These are phyloP conservation scores for Neurospora intermedia DNA, from an alignment of 495 filamentous ascomycete species.

Conservation along the genomic window DNA sequence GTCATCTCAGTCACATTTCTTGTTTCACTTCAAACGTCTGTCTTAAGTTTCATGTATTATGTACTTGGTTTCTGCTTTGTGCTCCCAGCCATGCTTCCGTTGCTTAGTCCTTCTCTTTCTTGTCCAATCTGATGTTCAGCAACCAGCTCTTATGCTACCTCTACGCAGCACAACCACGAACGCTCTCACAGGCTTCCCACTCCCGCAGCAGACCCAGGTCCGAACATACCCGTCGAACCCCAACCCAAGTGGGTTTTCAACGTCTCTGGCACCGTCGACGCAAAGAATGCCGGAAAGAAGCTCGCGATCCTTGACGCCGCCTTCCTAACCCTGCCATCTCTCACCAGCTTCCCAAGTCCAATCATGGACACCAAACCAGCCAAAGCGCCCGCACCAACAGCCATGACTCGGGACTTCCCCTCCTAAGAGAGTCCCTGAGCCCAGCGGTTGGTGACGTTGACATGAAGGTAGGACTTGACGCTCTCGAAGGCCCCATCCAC, in stretches of 20 bases:
- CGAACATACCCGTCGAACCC: background rate
- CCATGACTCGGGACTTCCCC: background rate
- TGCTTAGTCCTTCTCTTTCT: background rate
- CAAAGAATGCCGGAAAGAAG: background rate
- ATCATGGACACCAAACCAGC: background rate
- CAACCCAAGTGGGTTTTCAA: background rate
- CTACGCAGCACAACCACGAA: background rate
- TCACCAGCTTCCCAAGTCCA: background rate
- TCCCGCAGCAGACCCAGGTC: background rate
- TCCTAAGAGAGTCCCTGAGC: background rate
- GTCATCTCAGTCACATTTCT: background rate
- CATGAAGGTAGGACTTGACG: background rate
- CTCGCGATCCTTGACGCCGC: background rate
- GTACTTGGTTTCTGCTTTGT: background rate
- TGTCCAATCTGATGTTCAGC: background rate
- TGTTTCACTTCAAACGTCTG: background rate
- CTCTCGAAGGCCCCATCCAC: fast-evolving
- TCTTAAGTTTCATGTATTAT: background rate
- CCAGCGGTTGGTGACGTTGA: background rate
- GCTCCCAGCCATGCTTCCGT: background rate
- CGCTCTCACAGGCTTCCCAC: background rate
- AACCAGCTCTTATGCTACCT: background rate
- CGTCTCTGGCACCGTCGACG: background rate
- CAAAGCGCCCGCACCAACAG: background rate
- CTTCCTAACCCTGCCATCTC: background rate